Conservation (phyloP, 192 early-diverging fungal species). For the Funneliformis mosseae region DNA sequence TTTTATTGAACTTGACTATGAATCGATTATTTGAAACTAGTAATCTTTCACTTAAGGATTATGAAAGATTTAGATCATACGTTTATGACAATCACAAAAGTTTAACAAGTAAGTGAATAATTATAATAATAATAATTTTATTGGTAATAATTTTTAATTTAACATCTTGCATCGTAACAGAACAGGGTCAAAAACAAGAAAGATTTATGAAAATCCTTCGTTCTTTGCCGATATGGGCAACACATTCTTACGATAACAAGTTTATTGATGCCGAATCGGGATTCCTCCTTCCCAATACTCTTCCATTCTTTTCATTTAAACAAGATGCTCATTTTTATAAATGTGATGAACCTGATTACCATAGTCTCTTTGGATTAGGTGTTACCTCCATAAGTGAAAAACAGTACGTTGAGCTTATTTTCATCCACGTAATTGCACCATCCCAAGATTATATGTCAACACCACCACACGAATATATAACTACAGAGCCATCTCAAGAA, state of each 20-base stretch:
- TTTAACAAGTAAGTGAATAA: neutral
- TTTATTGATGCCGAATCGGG: neutral
- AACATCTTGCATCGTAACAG: neutral
- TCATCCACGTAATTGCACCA: neutral
- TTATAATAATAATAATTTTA: neutral
- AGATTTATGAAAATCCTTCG: neutral
- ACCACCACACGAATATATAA: no score
- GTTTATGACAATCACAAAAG: neutral
- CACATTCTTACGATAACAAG: neutral
- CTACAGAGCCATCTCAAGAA: neutral
- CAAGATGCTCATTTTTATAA: neutral
- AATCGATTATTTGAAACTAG: neutral
- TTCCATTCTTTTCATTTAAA: slow-evolving; percentile 3
- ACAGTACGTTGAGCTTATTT: neutral
- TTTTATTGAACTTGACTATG: neutral
- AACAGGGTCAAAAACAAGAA: neutral
- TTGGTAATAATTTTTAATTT: neutral
- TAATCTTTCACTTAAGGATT: neutral
- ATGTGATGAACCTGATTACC: neutral
- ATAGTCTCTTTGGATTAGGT: neutral
- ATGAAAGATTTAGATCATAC: neutral
- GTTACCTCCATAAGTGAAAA: neutral
- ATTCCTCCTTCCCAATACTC: neutral
- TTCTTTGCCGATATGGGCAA: neutral
- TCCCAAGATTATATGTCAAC: neutral